Conservation (phyloP, 1,284 basidiomycete species). For the Malassezia globosa region DNA sequence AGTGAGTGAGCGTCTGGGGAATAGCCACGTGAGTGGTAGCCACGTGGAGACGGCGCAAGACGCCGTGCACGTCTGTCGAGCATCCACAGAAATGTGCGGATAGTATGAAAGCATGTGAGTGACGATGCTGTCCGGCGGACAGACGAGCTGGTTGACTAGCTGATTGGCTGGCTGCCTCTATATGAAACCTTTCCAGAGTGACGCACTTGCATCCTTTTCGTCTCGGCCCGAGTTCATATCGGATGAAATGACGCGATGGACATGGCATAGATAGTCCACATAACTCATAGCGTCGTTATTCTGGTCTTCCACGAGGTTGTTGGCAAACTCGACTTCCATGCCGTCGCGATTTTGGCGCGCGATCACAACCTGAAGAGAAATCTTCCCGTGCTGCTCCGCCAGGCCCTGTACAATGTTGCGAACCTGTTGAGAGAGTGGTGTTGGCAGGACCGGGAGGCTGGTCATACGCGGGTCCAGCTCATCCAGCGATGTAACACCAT, state of each 20-base stretch:
- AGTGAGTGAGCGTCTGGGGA: no score
- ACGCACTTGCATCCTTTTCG: conserved; percentile 14
- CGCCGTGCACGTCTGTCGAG: no score
- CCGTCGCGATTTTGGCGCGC: conserved; percentile 88
- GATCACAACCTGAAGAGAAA: conserved; percentile 60
- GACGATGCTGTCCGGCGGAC: no score
- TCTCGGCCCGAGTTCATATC: conserved; percentile 32
- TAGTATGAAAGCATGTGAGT: no score
- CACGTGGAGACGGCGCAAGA: no score
- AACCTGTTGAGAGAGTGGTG: conserved; percentile 70
- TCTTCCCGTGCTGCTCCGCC: conserved; percentile 56
- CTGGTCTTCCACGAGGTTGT: conserved; percentile 90
- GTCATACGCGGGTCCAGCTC: conserved; percentile 63
- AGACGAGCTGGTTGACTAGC: no score
- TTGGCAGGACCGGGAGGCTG: conserved; percentile 62
- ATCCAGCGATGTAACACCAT: conserved; percentile 68
- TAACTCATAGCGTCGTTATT: conserved; percentile 76
- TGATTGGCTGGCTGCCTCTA: no score
- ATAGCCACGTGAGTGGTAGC: no score
- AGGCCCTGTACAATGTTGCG: conserved; percentile 70
- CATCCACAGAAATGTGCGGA: no score
- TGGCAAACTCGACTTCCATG: conserved; percentile 84
- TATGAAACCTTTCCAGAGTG: conserved; percentile 16
- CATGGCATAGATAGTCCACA: conserved; percentile 45
- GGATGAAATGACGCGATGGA: conserved; percentile 41